Evolutionary conservation across 345 rosid species (phyloP).

Genomic region (Kernera saxatilis): DNA sequence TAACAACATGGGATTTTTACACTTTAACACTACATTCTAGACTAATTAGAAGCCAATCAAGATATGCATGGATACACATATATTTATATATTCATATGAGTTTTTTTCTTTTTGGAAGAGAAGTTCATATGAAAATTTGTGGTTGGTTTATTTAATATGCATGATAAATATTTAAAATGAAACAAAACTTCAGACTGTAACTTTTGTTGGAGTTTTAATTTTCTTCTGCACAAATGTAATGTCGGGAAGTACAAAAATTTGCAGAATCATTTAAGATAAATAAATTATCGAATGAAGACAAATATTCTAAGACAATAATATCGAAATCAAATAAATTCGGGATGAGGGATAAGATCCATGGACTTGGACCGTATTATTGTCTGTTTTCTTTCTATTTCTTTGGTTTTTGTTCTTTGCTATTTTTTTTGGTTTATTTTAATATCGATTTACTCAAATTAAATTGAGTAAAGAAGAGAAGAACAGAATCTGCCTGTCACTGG

Average conservation of each 20-base stretch:
- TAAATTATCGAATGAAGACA: constrained; percentile 14
- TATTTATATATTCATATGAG: no score
- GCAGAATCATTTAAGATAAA: not conserved
- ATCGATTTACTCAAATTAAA: not conserved
- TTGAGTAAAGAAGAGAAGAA: constrained; percentile 3
- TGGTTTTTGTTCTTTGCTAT: no score
- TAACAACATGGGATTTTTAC: no score
- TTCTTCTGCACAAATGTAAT: not conserved
- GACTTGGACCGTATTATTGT: constrained; percentile 25
- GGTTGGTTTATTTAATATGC: not conserved
- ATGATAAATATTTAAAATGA: not conserved
- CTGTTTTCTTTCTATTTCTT: constrained; percentile 4
- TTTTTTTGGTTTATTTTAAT: not conserved
- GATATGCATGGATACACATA: not conserved
- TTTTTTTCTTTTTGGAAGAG: no score
- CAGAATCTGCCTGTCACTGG: constrained; percentile 8
- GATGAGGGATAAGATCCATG: constrained; percentile 22
- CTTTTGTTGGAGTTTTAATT: not conserved
- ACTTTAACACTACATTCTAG: no score
- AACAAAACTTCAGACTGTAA: constrained; percentile 1
- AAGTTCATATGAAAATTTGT: not conserved
- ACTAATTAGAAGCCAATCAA: not conserved
- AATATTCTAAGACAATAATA: constrained; percentile 25
- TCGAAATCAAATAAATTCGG: constrained; percentile 19
- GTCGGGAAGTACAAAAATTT: constrained; percentile 23